Evolutionary conservation across 192 early-diverging fungal genomes (phyloP).

Genomic region (Coemansia aciculifera): DNA sequence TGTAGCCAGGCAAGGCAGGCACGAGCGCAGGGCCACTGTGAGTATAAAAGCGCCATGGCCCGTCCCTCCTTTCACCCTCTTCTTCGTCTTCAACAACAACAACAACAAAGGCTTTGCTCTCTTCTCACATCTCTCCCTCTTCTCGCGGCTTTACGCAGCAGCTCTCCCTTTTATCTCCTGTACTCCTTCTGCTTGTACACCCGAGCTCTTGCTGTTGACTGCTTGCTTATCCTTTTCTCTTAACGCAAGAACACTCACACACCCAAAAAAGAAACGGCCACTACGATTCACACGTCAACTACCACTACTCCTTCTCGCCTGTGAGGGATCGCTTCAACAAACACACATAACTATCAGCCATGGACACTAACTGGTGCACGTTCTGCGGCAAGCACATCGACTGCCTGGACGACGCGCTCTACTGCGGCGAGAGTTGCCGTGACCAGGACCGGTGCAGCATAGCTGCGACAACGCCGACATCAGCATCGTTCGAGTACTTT

Average conservation of each 20-base stretch:
- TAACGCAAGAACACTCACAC: conserved; percentile 8
- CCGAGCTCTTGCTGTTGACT: neutral
- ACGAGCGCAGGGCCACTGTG: neutral
- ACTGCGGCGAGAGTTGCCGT: conserved; percentile 50
- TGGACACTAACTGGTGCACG: conserved; percentile 56
- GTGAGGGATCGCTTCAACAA: conserved; percentile 6
- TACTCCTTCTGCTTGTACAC: neutral
- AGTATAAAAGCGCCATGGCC: conserved; percentile 5
- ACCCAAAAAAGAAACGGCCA: neutral
- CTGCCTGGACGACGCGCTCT: conserved; percentile 43
- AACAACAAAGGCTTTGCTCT: conserved; percentile 10
- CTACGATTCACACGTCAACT: conserved; percentile 3
- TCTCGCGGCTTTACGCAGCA: conserved; percentile 6
- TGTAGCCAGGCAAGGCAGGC: conserved; percentile 2
- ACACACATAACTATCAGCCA: conserved; percentile 15
- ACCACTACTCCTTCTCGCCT: conserved; percentile 7
- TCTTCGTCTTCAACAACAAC: neutral
- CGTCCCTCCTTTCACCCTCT: neutral
- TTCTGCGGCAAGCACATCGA: conserved; percentile 55
- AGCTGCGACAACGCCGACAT: neutral
- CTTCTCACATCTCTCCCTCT: conserved; percentile 4
- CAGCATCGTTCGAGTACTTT: conserved; percentile 37
- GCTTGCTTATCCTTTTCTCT: neutral
- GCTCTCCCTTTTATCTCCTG: neutral
- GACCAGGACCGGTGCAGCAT: conserved; percentile 19